phyloP scores from a whole-genome alignment of 2,329 filamentous ascomycete species.

The Pseudogymnoascus sp. region DNA sequence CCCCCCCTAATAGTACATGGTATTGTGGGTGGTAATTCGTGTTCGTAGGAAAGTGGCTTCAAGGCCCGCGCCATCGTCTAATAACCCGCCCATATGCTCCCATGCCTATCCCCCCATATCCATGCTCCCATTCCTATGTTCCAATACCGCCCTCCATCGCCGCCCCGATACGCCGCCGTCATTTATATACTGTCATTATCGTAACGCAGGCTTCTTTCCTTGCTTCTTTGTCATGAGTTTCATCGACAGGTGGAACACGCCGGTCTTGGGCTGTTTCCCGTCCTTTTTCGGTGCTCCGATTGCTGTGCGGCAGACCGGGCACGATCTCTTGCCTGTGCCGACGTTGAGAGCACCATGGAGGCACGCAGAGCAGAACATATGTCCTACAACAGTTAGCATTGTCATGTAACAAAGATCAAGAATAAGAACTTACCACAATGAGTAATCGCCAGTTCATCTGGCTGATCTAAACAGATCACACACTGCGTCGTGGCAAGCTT shows the following conservation, averaged over 20 bases:
- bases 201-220: slow-evolving; percentile 35
- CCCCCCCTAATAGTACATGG: slow-evolving; percentile 2
- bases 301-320: slow-evolving; percentile 53
- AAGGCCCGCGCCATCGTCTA: not conserved
- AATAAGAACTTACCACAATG: slow-evolving; percentile 49
- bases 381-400: slow-evolving; percentile 35
- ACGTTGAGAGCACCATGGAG: slow-evolving; percentile 52
- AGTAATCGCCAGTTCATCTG: slow-evolving; percentile 49
- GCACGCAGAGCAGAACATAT: slow-evolving; percentile 56
- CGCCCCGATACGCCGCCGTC: slow-evolving; percentile 1
- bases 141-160: not conserved
- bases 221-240: slow-evolving; percentile 53
- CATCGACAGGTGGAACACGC: slow-evolving; percentile 50
- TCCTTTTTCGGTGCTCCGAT: slow-evolving; percentile 31
- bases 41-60: not conserved
- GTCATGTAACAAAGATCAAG: not conserved
- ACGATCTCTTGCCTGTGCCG: slow-evolving; percentile 44
- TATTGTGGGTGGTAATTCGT: not conserved
- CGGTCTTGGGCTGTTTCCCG: slow-evolving; percentile 34
- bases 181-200: slow-evolving; percentile 5
- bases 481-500: slow-evolving; percentile 51
- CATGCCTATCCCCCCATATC: not conserved
- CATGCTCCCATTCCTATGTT: not conserved
- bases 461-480: slow-evolving; percentile 59
- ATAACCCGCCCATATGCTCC: not conserved